A percentile compares a stretch with the other conserved stretches of the same genome.
These are phyloP conservation scores for Silene coronaria DNA, from an alignment of 179 eudicot species.

Conservation along the genomic window DNA sequence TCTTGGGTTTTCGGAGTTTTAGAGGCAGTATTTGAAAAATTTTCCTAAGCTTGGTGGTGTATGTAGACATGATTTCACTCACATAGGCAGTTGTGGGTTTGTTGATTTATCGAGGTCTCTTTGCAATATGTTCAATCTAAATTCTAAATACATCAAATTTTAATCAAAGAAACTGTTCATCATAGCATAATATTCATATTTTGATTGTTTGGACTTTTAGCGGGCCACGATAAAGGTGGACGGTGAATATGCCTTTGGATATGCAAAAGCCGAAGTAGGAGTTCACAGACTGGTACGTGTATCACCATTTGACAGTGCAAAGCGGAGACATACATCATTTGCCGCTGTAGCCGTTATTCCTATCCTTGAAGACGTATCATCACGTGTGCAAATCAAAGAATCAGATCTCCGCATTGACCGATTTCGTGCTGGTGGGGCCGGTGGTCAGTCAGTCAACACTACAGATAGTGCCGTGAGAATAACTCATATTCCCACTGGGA, in stretches of 20 bases:
- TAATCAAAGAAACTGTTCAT: slow-evolving; percentile 6
- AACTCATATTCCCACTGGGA: slow-evolving; percentile 90
- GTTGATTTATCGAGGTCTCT: no score
- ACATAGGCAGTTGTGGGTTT: background rate
- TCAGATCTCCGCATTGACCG: slow-evolving; percentile 89
- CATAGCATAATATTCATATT: background rate
- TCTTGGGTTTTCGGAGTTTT: background rate
- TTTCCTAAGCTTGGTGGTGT: background rate
- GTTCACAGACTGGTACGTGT: slow-evolving; percentile 86
- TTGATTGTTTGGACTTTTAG: slow-evolving; percentile 30
- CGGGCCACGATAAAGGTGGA: slow-evolving; percentile 89
- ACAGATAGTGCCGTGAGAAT: slow-evolving; percentile 93
- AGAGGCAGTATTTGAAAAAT: background rate
- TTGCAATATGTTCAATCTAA: background rate
- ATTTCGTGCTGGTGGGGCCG: slow-evolving; percentile 82
- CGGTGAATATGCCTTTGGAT: slow-evolving; percentile 88
- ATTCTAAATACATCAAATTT: background rate
- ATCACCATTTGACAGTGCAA: slow-evolving; percentile 91
- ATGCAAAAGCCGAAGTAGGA: slow-evolving; percentile 95
- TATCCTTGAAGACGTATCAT: slow-evolving; percentile 63
- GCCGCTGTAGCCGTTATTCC: slow-evolving; percentile 98
- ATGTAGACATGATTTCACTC: background rate
- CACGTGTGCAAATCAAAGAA: slow-evolving; percentile 81
- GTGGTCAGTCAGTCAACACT: slow-evolving; percentile 86
- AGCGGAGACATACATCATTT: slow-evolving; percentile 89